These are phyloP conservation scores for Exophiala alcalophila DNA, from an alignment of 2,329 filamentous ascomycete species.

Conservation along the genomic window DNA sequence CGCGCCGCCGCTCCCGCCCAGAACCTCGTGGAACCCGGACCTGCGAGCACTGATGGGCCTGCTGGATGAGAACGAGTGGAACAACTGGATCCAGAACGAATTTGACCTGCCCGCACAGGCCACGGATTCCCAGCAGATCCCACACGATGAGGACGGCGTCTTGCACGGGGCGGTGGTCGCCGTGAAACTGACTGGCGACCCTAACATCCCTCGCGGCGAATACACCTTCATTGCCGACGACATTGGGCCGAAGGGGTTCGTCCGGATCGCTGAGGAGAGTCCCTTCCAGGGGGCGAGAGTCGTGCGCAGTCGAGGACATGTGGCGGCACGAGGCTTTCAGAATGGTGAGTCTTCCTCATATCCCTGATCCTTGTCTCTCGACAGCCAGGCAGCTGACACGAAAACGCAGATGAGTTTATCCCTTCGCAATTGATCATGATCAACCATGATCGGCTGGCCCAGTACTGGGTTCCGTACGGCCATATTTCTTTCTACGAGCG, in stretches of 20 bases:
- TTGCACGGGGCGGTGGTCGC: conserved; percentile 67
- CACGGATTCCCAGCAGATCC: neutral
- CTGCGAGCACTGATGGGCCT: conserved; percentile 11
- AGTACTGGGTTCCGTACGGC: conserved; percentile 68
- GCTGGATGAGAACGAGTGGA: neutral
- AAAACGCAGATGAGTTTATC: conserved; percentile 69
- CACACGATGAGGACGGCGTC: conserved; percentile 14
- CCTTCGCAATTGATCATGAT: conserved; percentile 74
- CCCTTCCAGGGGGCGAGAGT: conserved; percentile 72
- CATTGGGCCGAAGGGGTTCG: conserved; percentile 63
- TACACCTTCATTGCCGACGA: conserved; percentile 78
- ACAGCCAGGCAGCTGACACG: no score
- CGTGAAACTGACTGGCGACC: conserved; percentile 88
- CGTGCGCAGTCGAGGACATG: conserved; percentile 71
- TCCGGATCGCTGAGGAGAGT: conserved; percentile 62
- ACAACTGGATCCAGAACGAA: conserved; percentile 3
- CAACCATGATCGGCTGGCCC: conserved; percentile 72
- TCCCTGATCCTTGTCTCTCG: no score
- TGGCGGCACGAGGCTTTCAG: conserved; percentile 69
- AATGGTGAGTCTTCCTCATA: conserved; percentile 57
- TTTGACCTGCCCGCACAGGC: neutral
- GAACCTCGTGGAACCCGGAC: conserved; percentile 28
- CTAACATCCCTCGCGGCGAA: conserved; percentile 83
- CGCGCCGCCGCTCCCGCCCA: conserved; percentile 42
- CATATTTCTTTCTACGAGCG: conserved; percentile 46